phyloP scores from a whole-genome alignment of 2,329 filamentous ascomycete genomes.

The Akanthomyces dipterigenus region DNA sequence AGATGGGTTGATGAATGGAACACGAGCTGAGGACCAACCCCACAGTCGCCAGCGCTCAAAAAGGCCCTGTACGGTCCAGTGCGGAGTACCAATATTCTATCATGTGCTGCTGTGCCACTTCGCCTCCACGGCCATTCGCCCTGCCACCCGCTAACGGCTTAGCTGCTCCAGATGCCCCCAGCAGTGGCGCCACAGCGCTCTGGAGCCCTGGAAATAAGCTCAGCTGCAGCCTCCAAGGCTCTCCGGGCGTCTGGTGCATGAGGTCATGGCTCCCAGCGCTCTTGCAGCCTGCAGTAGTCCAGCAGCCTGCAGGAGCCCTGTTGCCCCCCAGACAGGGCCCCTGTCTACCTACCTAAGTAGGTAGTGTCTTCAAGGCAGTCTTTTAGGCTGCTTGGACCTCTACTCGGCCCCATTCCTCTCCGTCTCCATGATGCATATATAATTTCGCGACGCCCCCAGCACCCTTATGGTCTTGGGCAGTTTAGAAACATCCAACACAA shows the following conservation, averaged over 20 bases:
- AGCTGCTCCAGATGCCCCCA: neutral
- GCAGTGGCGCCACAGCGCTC: too few relatives aligned
- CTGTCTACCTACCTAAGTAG: too few relatives aligned
- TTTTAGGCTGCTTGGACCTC: neutral
- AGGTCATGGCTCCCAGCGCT: neutral
- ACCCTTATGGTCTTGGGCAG: neutral
- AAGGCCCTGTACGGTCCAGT: too few relatives aligned
- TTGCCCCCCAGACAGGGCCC: neutral
- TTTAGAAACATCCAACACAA: neutral
- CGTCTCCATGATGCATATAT: neutral
- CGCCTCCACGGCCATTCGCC: neutral
- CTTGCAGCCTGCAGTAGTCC: neutral
- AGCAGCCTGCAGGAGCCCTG: neutral
- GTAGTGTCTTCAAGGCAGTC: conserved; percentile 1
- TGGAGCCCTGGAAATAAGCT: neutral
- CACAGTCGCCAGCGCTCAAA: neutral
- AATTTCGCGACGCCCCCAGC: conserved; percentile 2
- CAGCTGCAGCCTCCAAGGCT: neutral
- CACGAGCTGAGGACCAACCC: too few relatives aligned
- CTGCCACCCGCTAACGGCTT: neutral
- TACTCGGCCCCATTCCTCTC: neutral
- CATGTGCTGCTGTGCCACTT: neutral
- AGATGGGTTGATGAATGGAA: too few relatives aligned
- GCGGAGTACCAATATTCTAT: neutral
- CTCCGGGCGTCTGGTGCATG: neutral